A percentile compares a stretch with the other conserved stretches of the same genome.
Evolutionary conservation across 2,329 filamentous ascomycete species (phyloP).

Genomic region (Trichoderma breve): DNA sequence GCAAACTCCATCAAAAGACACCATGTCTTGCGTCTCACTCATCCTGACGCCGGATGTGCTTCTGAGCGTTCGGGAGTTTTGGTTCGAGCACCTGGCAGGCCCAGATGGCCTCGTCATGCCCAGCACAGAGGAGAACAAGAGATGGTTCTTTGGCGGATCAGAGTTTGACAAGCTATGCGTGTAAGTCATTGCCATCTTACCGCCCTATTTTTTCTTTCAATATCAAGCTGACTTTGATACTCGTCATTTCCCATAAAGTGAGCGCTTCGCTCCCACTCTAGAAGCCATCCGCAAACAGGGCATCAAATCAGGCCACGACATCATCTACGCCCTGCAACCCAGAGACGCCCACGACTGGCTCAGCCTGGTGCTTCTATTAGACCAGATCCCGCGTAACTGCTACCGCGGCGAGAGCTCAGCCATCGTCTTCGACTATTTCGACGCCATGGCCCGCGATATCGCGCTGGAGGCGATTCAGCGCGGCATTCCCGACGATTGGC

Average conservation of each 20-base stretch:
- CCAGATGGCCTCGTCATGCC: conserved; percentile 31
- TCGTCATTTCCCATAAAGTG: conserved; percentile 23
- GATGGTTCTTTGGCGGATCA: conserved; percentile 37
- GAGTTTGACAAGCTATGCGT: conserved; percentile 38
- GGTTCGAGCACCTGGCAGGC: conserved; percentile 37
- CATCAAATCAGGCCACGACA: conserved; percentile 29
- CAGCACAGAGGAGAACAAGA: conserved; percentile 27
- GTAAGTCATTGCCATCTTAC: conserved; percentile 27
- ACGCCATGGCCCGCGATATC: conserved; percentile 51
- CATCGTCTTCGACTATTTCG: conserved; percentile 54
- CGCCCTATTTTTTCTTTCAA: too few species aligned
- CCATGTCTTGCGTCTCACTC: conserved; percentile 20
- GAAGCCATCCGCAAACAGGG: conserved; percentile 33
- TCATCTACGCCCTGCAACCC: conserved; percentile 31
- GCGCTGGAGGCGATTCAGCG: conserved; percentile 35
- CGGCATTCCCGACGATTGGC: conserved; percentile 30
- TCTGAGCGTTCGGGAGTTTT: conserved; percentile 35
- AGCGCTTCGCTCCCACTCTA: conserved; percentile 33
- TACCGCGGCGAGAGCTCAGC: conserved; percentile 49
- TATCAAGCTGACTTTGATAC: neutral
- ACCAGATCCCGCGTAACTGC: conserved; percentile 62
- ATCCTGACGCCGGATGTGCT: conserved; percentile 33
- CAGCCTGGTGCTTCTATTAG: conserved; percentile 55
- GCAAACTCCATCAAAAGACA: neutral
- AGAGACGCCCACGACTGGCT: conserved; percentile 41